phyloP scores from a whole-genome alignment of 805 yeast species.

The Teunomyces lycoperdinae region DNA sequence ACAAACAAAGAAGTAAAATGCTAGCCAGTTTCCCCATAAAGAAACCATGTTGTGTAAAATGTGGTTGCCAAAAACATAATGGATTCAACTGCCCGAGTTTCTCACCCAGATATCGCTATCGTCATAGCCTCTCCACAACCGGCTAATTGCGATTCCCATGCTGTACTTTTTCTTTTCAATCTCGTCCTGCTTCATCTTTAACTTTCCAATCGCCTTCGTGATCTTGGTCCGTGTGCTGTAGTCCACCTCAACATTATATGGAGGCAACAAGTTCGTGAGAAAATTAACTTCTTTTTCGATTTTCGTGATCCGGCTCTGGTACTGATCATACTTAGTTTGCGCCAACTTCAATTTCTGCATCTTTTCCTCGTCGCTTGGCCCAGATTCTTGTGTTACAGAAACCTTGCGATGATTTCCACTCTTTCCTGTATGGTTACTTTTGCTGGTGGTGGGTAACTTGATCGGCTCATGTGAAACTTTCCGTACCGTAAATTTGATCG shows the following conservation, averaged over 20 bases:
- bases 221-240: slow-evolving; percentile 40
- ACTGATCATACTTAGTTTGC: slow-evolving; percentile 36
- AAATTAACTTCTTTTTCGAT: slow-evolving; percentile 40
- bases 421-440: background rate
- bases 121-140: slow-evolving; percentile 42
- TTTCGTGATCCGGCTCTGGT: slow-evolving; percentile 28
- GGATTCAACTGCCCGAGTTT: slow-evolving; percentile 17
- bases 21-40: background rate
- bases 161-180: slow-evolving; percentile 39
- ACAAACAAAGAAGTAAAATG: slow-evolving; percentile 1
- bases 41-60: too few relatives aligned
- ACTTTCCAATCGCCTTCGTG: slow-evolving; percentile 37
- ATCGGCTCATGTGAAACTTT: slow-evolving; percentile 30
- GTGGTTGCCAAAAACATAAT: background rate
- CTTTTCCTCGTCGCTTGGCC: slow-evolving; percentile 4
- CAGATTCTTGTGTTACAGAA: background rate
- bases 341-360: slow-evolving; percentile 13
- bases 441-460: slow-evolving; percentile 6
- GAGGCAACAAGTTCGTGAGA: slow-evolving; percentile 39
- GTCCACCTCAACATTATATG: slow-evolving; percentile 42
- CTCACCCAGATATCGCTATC: slow-evolving; percentile 44
- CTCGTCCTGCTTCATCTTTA: slow-evolving; percentile 39
- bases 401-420: background rate
- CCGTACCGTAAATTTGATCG: slow-evolving; percentile 33
- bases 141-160: slow-evolving; percentile 40